These are phyloP conservation scores for Clarireedia monteithiana DNA, from an alignment of 2,329 filamentous ascomycete species.

Conservation along the genomic window DNA sequence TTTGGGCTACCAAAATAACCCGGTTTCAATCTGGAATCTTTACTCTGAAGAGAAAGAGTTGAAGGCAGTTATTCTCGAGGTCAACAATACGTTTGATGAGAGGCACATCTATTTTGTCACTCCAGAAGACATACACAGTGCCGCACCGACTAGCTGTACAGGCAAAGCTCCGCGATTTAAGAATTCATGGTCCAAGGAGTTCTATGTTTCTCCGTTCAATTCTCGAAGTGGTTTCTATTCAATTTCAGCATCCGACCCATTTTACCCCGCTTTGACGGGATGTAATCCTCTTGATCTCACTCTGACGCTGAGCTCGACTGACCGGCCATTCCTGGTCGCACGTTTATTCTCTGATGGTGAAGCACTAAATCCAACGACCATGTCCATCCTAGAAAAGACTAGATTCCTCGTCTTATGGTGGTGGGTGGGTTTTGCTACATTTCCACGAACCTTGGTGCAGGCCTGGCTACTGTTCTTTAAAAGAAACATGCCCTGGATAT, in stretches of 20 bases:
- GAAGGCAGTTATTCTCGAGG: conserved; percentile 60
- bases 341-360: conserved; percentile 46
- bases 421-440: conserved; percentile 60
- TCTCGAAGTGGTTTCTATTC: conserved; percentile 49
- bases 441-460: conserved; percentile 57
- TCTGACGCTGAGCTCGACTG: conserved; percentile 54
- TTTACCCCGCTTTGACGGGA: conserved; percentile 33
- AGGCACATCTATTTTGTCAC: conserved; percentile 57
- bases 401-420: conserved; percentile 50
- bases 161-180: conserved; percentile 33
- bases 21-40: conserved; percentile 73
- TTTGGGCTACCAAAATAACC: conserved; percentile 65
- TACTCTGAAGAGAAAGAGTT: conserved; percentile 52
- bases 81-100: conserved; percentile 72
- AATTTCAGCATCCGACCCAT: conserved; percentile 40
- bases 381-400: conserved; percentile 37
- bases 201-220: conserved; percentile 73
- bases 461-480: conserved; percentile 49
- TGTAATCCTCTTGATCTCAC: conserved; percentile 56
- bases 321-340: conserved; percentile 51
- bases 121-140: conserved; percentile 26
- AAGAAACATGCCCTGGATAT: conserved; percentile 54
- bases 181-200: conserved; percentile 58
- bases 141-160: conserved; percentile 11
- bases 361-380: conserved; percentile 40